These are phyloP conservation scores for Colletotrichum sp. DNA, from an alignment of 2,329 filamentous ascomycete genomes.

Conservation along the genomic window DNA sequence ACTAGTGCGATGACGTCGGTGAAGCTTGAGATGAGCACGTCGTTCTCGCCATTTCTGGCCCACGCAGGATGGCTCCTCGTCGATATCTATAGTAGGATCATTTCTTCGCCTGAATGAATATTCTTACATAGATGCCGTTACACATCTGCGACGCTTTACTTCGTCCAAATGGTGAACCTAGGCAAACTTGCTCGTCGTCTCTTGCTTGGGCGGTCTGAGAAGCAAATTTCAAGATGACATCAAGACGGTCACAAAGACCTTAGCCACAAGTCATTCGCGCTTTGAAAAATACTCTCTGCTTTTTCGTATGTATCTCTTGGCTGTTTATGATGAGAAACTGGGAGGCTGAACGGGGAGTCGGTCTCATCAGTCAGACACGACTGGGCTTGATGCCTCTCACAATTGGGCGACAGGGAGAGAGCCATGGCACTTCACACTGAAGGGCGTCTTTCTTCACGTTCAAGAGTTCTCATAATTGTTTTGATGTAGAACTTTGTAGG, in stretches of 20 bases:
- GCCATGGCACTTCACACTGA: neutral
- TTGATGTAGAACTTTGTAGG: neutral
- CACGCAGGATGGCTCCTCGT: neutral
- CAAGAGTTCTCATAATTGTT: neutral
- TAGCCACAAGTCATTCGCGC: accelerated
- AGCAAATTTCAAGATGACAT: neutral
- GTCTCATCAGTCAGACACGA: neutral
- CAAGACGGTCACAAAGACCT: neutral
- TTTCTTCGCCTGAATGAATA: neutral
- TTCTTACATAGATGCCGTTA: neutral
- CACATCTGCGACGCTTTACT: neutral
- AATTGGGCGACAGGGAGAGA: neutral
- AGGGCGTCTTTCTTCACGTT: neutral
- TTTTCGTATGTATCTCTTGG: neutral
- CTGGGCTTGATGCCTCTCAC: neutral
- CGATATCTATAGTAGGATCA: neutral
- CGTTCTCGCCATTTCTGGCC: neutral
- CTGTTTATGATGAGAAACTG: neutral
- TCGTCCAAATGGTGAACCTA: neutral
- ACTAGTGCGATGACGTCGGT: neutral
- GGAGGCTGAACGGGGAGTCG: neutral
- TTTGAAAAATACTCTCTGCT: neutral
- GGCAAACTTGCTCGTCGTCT: neutral
- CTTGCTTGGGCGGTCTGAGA: neutral
- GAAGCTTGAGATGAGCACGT: neutral